Evolutionary conservation across 2,329 filamentous ascomycete genomes (phyloP), one percentile per base, ranked within the genome.

Genomic region (Didymella lethalis): DNA sequence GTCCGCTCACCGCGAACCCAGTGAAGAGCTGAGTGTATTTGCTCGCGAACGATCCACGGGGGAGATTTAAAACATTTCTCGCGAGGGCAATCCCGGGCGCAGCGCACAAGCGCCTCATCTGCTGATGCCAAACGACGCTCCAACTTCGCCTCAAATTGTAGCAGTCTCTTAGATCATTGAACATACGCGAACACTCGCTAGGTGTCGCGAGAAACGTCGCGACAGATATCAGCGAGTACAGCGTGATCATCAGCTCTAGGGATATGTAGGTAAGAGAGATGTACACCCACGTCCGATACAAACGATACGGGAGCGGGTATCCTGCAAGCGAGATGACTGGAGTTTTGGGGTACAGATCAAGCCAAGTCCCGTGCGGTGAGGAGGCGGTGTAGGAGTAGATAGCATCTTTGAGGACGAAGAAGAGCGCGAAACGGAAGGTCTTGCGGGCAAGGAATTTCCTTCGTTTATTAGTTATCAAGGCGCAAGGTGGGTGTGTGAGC

Each of bases 1-100:
- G 16, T 0, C 45, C 68, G 3, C 66, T 71, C 6, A 70, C 31
- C 2, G 57, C 54, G 48, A 75, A 75, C 1, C 57, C 63, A 0
- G 61, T 38, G 38, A 72, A 73, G 4, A 75, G 66, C 58, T 75
- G 72, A 1, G 72, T 20, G 40, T 75, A 75, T 34, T 67, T 73
- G 1, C 70, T 75, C 1, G 54, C 61, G n/a, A 73, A 73, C 0
- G 66, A 64, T 0, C 73, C 72, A 34, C 68, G 72, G 0, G 36
- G 55, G 4, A 74, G 57, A 7, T 49, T 44, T 2, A 75, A 44
- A 0, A 67, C 41, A 45, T 75, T 61, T 1, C 65, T 60, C 0
- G 65, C 64, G 10, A 74, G 18, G 23, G 54, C 68, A 0, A 64
- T 61, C 2, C 64, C 60, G 0, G 63, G 64, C 1, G 60, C 54